These are phyloP conservation scores for Penicillium steckii DNA, from an alignment of 495 filamentous ascomycete genomes.

Conservation along the genomic window DNA sequence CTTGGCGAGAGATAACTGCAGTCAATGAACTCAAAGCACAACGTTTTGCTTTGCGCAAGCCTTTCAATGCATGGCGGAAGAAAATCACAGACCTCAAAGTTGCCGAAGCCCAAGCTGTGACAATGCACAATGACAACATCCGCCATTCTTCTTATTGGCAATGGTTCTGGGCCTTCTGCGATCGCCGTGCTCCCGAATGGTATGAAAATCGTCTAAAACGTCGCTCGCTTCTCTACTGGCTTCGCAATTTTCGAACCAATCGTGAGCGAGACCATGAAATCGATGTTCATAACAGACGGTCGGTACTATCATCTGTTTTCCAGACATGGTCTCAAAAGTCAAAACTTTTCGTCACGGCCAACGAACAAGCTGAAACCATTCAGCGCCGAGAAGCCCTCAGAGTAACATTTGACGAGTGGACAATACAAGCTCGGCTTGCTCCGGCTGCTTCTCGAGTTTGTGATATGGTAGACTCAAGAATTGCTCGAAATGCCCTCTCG, in stretches of 20 bases:
- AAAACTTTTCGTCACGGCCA: slow-evolving; percentile 23
- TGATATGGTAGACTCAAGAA: slow-evolving; percentile 46
- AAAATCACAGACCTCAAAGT: slow-evolving; percentile 33
- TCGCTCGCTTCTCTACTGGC: slow-evolving; percentile 45
- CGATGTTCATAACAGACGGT: slow-evolving; percentile 28
- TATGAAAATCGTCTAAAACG: slow-evolving; percentile 47
- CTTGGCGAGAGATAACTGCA: slow-evolving; percentile 71
- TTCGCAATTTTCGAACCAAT: slow-evolving; percentile 43
- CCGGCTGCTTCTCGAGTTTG: slow-evolving; percentile 48
- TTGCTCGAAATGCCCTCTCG: slow-evolving; percentile 47
- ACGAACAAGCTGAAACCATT: slow-evolving; percentile 33
- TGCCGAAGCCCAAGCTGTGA: slow-evolving; percentile 39
- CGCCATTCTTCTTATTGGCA: slow-evolving; percentile 47
- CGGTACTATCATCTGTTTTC: slow-evolving; percentile 23
- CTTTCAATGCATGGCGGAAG: slow-evolving; percentile 56
- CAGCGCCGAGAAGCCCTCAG: slow-evolving; percentile 30
- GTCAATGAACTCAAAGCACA: slow-evolving; percentile 68
- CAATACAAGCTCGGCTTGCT: slow-evolving; percentile 41
- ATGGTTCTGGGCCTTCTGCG: slow-evolving; percentile 57
- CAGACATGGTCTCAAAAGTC: slow-evolving; percentile 35
- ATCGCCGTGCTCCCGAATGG: slow-evolving; percentile 53
- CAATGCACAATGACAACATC: slow-evolving; percentile 43
- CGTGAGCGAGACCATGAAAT: slow-evolving; percentile 43
- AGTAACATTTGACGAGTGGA: slow-evolving; percentile 38
- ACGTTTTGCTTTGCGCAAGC: slow-evolving; percentile 56